Base-by-base conservation (phyloP, 176 grass and related monocot species). In the Aechmea fasciata region DNA sequence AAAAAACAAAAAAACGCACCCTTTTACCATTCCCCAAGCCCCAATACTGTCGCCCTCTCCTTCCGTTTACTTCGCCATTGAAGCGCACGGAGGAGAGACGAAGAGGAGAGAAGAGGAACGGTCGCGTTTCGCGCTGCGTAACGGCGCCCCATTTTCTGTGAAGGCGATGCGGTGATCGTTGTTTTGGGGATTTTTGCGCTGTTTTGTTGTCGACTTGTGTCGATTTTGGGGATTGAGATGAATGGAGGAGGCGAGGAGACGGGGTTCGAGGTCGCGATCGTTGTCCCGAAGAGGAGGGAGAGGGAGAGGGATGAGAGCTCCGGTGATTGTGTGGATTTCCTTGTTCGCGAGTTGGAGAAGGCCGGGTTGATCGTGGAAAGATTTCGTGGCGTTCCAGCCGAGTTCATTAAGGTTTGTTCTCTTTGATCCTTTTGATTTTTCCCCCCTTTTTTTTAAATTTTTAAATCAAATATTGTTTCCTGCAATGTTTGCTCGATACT, bases 231-330 rank as follows among this genome's bases (percentile, higher is more conserved):
- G 41, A 50, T 49, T 23, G 81, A 64, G 78, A 77, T 78, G 80
- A 65, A 49, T 50, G 72, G 14, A 9, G 51, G 10, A 0, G 54
- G 57, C 49, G 92, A 83, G 81, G 80, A 77, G 61, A 87, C 82
- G 70, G 87, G 28, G 2, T 90, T 83, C 85, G 90, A 99, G 84
- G 72, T 99, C 19, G 72, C 70, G 14, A 69, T 69, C 51, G 75
- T 62, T 24, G 41, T 69, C 26, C 53, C 75, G 51, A 77, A 69
- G 53, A 61, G 26, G 52, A 19, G 47, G 13, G 52, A 68, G 64
- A 57, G 68, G 51, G 75, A 62, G 51, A 5, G 26, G 15, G 28
- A 29, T 20, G 66, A 66, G 23, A 33, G 23, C 63, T 15, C 17
- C 5, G 14, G 20, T 4, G 73, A 69, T 47, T 77, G 75, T 18